A percentile compares a stretch with the other conserved stretches of the same genome.
These are phyloP conservation scores for Crotalaria pallida DNA, from an alignment of 306 rosid genomes.

Conservation along the genomic window DNA sequence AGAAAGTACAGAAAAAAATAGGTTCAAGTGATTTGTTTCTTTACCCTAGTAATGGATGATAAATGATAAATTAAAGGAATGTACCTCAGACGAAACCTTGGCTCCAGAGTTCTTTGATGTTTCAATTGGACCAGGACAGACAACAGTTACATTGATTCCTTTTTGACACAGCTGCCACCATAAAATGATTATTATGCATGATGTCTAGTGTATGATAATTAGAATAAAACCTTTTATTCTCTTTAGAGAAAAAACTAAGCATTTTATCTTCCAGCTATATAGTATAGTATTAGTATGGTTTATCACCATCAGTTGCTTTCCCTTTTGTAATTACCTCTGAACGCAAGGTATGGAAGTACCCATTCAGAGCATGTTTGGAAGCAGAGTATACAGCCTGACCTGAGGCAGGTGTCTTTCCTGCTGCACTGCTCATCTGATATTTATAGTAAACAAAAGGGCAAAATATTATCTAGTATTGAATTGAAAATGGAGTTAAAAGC, in stretches of 20 bases:
- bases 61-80: constrained; percentile 17
- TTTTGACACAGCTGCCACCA: constrained; percentile 60
- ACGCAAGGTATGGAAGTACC: constrained; percentile 86
- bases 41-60: constrained; percentile 1
- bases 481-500: constrained; percentile 1
- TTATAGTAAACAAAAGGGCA: constrained; percentile 26
- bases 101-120: constrained; percentile 48
- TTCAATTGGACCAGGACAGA: constrained; percentile 94
- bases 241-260: background rate
- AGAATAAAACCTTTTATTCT: background rate
- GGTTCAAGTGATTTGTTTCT: constrained; percentile 17
- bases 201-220: background rate
- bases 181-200: constrained; percentile 10
- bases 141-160: constrained; percentile 81
- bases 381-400: constrained; percentile 97
- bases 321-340: constrained; percentile 61
- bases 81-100: constrained; percentile 62
- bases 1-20: constrained; percentile 6
- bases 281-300: background rate
- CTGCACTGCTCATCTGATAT: constrained; percentile 93
- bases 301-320: constrained; percentile 2
- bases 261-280: background rate
- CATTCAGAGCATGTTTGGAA: constrained; percentile 85
- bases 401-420: constrained; percentile 91
- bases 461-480: constrained; percentile 9